Evolutionary conservation across 2,329 filamentous ascomycete genomes (phyloP).

Genomic region (Neocatenulostroma microsporum): DNA sequence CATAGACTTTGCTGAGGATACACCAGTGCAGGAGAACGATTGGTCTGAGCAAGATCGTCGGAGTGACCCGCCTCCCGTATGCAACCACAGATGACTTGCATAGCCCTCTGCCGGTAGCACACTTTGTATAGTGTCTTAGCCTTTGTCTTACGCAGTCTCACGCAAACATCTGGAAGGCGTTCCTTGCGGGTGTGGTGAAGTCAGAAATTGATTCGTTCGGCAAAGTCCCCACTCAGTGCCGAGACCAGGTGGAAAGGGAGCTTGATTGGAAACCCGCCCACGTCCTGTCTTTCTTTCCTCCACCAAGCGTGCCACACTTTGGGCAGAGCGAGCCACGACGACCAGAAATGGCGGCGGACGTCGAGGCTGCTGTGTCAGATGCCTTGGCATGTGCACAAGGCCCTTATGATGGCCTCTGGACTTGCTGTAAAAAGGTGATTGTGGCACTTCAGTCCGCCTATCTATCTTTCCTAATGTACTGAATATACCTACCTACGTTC

Average conservation of each 20-base stretch:
- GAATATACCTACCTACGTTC: neutral
- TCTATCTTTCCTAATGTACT: conserved; percentile 2
- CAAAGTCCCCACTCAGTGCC: conserved; percentile 63
- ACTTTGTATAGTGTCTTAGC: too few relatives aligned
- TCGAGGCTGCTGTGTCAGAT: conserved; percentile 1
- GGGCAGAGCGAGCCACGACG: neutral
- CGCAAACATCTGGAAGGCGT: too few relatives aligned
- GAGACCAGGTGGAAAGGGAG: too few relatives aligned
- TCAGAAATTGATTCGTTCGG: conserved; percentile 66
- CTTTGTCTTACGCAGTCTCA: too few relatives aligned
- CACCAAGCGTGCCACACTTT: neutral
- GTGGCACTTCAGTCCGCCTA: too few relatives aligned
- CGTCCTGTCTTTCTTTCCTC: neutral
- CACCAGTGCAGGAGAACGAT: too few relatives aligned
- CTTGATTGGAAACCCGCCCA: too few relatives aligned
- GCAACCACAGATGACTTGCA: neutral
- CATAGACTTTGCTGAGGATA: too few relatives aligned
- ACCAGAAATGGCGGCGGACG: neutral
- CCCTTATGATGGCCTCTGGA: neutral
- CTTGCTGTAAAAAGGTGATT: too few relatives aligned
- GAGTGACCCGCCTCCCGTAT: neutral
- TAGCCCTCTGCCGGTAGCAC: too few relatives aligned
- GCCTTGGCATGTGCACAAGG: neutral
- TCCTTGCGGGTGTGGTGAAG: too few relatives aligned
- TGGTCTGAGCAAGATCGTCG: neutral